Base-by-base conservation (phyloP, 2,329 filamentous ascomycete genomes). In the Drechslerella coelobrocha region DNA sequence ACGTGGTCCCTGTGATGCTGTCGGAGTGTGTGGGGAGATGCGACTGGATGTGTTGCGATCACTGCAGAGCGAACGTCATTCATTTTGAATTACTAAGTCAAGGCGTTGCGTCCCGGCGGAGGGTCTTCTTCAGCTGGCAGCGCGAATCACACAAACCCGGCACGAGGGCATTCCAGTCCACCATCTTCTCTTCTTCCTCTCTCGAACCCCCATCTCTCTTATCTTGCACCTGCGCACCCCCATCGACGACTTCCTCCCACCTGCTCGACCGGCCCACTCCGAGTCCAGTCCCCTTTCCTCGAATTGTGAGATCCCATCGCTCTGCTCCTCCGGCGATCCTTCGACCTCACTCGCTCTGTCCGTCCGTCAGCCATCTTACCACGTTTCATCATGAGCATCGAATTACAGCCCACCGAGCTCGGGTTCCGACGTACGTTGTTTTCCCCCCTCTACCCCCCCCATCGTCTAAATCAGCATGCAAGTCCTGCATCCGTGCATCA, bases 331-430 rank as follows among this genome's bases (percentile, higher is more conserved):
- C 19, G 10, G 14, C 21, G 41, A 7, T 45, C 5, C 14, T 45
- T 8, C 19, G 41, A 17, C 41, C 3, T 45, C 41, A 17, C 41
- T 45, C 41, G 41, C 19, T 45, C 41, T n/a, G 34, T 45, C 41
- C 41, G 2, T 21, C 41, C 17, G 14, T 17, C 41, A 45, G 14
- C 41, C 41, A 41, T 71, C 52, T 57, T 43, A 71, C 59, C 66
- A 71, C 66, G 59, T 71, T 56, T 62, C 66, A 85, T 77, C 81
- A 97, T 97, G 94, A 95, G 93, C 76, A 89, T 99, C 82, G 90
- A 96, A 77, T 90, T 99, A 78, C 88, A 94, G 77, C 94, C 93
- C 71, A 81, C 86, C 76, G 94, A 97, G 85, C 87, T 99, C 79
- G 90, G 87, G 82, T 99, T 99, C 83, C 89, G 88, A 81, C 90